Conservation (phyloP, 2,329 filamentous ascomycete species). For the Purpureocillium takamizusanense region DNA sequence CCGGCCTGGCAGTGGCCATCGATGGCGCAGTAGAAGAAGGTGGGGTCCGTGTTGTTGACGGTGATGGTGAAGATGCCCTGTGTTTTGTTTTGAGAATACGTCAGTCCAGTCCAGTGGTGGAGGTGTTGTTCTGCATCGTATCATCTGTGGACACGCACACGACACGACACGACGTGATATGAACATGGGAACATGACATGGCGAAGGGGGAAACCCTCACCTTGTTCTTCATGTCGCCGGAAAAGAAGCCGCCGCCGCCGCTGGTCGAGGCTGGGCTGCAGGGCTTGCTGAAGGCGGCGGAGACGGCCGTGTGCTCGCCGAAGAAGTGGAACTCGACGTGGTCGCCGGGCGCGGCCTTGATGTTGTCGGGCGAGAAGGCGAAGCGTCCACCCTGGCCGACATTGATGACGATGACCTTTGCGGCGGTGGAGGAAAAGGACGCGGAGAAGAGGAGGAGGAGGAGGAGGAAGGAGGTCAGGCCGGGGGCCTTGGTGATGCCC, state of each 20-base stretch:
- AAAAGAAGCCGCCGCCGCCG: constrained; percentile 12
- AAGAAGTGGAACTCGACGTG: constrained; percentile 45
- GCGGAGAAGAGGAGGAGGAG: not conserved
- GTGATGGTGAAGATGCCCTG: constrained; percentile 11
- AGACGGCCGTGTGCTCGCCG: constrained; percentile 39
- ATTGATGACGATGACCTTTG: constrained; percentile 22
- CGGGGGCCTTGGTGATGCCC: too few relatives aligned
- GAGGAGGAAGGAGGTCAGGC: too few relatives aligned
- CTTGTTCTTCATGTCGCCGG: constrained; percentile 2
- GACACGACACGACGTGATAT: too few relatives aligned
- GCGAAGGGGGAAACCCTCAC: not conserved
- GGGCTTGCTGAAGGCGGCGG: constrained; percentile 36
- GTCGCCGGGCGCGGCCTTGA: constrained; percentile 35
- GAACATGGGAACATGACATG: too few relatives aligned
- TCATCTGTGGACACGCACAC: not conserved
- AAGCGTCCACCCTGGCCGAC: constrained; percentile 31
- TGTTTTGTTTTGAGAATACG: too few relatives aligned
- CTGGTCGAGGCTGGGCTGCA: constrained; percentile 27
- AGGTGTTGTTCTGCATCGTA: not conserved
- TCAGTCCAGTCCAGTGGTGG: not conserved
- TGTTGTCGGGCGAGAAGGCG: constrained; percentile 32
- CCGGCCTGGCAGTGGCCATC: constrained; percentile 16
- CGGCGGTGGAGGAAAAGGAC: constrained; percentile 3
- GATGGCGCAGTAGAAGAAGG: constrained; percentile 19
- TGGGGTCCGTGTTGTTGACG: constrained; percentile 16